A percentile compares a stretch with the other conserved stretches of the same genome.
Evolutionary conservation across 345 rosid species (phyloP).

Genomic region (Gossypium arboreum): DNA sequence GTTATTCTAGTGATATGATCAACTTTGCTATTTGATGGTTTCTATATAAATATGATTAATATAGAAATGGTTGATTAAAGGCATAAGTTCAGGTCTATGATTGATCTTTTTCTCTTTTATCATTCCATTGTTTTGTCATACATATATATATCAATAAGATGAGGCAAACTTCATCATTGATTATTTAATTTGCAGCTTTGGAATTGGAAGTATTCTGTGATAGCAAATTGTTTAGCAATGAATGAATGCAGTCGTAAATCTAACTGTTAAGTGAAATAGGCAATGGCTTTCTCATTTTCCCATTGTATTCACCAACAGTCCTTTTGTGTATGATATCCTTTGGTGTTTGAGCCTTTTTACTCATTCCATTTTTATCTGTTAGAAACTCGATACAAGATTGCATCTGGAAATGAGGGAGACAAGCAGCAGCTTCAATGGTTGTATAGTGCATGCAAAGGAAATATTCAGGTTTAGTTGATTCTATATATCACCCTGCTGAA

Average conservation of each 20-base stretch:
- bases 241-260: neutral
- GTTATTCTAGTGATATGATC: neutral
- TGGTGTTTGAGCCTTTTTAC: conserved; percentile 10
- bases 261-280: neutral
- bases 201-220: conserved; percentile 1
- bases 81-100: neutral
- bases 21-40: neutral
- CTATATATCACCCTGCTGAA: conserved; percentile 7
- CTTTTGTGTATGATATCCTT: neutral
- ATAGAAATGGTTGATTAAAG: neutral
- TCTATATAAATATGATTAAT: neutral
- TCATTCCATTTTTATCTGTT: conserved; percentile 4
- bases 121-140: neutral
- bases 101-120: conserved; percentile 3
- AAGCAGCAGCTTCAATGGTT: conserved; percentile 40
- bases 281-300: conserved; percentile 15
- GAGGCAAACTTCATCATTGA: neutral
- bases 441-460: conserved; percentile 44
- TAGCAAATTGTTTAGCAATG: neutral
- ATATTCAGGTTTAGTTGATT: conserved; percentile 22
- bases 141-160: neutral
- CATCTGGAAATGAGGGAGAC: conserved; percentile 37
- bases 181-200: neutral
- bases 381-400: conserved; percentile 39
- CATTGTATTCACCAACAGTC: neutral